Evolutionary conservation across 2,329 filamentous ascomycete genomes (phyloP).

Genomic region (Amauroascus verrucosus): DNA sequence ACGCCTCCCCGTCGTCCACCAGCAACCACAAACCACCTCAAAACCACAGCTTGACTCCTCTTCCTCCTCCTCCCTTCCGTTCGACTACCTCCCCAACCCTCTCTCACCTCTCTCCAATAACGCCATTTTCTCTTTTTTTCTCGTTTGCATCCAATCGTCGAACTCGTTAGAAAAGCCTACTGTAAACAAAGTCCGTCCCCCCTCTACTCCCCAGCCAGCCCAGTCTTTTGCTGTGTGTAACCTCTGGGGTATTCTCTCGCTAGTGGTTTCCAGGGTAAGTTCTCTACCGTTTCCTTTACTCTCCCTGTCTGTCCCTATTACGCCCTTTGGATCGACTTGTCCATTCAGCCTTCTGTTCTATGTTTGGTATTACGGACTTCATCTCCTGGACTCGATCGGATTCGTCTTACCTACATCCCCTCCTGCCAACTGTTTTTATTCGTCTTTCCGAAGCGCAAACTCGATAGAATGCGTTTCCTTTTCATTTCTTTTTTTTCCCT

Average conservation of each 20-base stretch:
- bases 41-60: neutral
- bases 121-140: neutral
- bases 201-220: neutral
- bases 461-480: neutral
- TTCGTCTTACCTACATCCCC: neutral
- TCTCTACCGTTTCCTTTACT: slow-evolving; percentile 2
- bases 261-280: neutral
- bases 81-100: neutral
- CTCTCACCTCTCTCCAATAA: neutral
- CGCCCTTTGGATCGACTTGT: neutral
- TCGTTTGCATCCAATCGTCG: neutral
- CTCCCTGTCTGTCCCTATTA: neutral
- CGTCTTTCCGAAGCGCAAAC: neutral
- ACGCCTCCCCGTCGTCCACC: slow-evolving; percentile 1
- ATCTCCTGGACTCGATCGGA: neutral
- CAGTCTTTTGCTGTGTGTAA: neutral
- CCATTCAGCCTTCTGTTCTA: neutral
- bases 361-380: slow-evolving; percentile 3
- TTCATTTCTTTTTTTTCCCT: neutral
- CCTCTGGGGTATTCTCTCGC: neutral
- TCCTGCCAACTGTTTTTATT: neutral
- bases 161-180: neutral
- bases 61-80: neutral
- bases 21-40: neutral
- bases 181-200: no score